Conservation (phyloP, 441 rosid species). For the Brassica hybrid region DNA sequence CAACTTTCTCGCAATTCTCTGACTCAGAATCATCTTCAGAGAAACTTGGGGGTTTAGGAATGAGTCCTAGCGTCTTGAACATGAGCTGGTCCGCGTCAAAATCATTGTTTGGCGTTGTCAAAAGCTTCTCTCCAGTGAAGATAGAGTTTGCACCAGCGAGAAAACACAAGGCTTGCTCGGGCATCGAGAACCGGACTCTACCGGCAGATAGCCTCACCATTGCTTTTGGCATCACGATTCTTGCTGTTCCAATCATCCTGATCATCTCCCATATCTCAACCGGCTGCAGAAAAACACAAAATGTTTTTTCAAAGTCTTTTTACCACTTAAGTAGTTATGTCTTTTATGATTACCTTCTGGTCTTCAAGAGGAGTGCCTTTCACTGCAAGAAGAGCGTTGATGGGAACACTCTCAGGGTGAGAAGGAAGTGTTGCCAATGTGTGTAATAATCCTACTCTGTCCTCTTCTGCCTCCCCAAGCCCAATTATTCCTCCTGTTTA, state of each 20-base stretch:
- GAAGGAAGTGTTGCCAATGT: conserved; percentile 90
- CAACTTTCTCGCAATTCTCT: conserved; percentile 58
- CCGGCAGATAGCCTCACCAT: conserved; percentile 78
- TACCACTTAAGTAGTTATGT: not conserved
- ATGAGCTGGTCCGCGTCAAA: conserved; percentile 49
- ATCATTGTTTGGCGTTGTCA: conserved; percentile 97
- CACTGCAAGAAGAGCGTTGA: conserved; percentile 87
- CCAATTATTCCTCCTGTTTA: conserved; percentile 93
- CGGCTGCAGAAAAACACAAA: conserved; percentile 54
- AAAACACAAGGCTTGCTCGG: conserved; percentile 94
- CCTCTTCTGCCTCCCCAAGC: conserved; percentile 97
- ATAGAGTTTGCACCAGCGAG: conserved; percentile 97
- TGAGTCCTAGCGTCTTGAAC: not conserved
- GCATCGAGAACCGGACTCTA: conserved; percentile 85
- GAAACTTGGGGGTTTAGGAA: conserved; percentile 17
- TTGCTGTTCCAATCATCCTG: conserved; percentile 90
- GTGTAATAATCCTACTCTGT: conserved; percentile 89
- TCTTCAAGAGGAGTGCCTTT: conserved; percentile 97
- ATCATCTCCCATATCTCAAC: conserved; percentile 99
- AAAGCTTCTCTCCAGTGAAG: conserved; percentile 93
- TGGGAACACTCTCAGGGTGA: conserved; percentile 98
- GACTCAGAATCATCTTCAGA: conserved; percentile 48
- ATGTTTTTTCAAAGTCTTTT: conserved; percentile 2
- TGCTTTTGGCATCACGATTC: conserved; percentile 61
- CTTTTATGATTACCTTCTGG: conserved; percentile 67